A percentile compares a stretch with the other conserved stretches of the same genome.
Evolutionary conservation across 345 rosid species (phyloP).

Genomic region (Lumnitzera racemosa): DNA sequence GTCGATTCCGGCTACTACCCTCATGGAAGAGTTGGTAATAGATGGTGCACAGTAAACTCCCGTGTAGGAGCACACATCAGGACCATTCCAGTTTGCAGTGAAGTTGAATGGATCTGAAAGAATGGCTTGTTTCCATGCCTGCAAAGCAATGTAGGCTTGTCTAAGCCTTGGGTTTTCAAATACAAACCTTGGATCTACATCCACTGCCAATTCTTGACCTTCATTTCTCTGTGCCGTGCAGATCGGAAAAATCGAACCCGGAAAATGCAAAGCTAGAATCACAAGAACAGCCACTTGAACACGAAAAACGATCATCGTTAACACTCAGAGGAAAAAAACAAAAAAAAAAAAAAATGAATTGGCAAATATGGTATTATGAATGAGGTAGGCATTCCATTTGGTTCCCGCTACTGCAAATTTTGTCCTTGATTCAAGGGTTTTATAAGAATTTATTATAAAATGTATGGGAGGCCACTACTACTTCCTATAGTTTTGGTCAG

Average conservation of each 20-base stretch:
- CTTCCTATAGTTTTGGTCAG: too few species aligned
- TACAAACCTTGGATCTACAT: slow-evolving; percentile 26
- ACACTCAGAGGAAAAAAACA: background rate
- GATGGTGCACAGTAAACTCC: slow-evolving; percentile 58
- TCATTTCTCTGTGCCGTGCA: background rate
- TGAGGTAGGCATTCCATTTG: background rate
- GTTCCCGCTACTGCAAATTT: too few species aligned
- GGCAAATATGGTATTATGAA: background rate
- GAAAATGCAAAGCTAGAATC: background rate
- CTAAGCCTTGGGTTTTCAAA: slow-evolving; percentile 53
- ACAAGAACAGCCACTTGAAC: background rate
- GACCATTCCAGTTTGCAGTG: slow-evolving; percentile 60
- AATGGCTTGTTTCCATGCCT: slow-evolving; percentile 70
- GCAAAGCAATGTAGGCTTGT: slow-evolving; percentile 68
- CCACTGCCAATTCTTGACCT: slow-evolving; percentile 17
- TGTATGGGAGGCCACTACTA: too few species aligned
- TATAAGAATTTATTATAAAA: too few species aligned
- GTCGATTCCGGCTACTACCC: slow-evolving; percentile 71
- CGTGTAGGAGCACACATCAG: slow-evolving; percentile 69
- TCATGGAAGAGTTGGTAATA: slow-evolving; percentile 37
- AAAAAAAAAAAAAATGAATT: too few species aligned
- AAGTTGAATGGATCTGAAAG: slow-evolving; percentile 57
- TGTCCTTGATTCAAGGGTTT: too few species aligned
- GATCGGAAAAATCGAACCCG: slow-evolving; percentile 1
- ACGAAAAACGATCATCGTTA: background rate